Conservation (phyloP, 164 flowering plant species). For the Stephania japonica region DNA sequence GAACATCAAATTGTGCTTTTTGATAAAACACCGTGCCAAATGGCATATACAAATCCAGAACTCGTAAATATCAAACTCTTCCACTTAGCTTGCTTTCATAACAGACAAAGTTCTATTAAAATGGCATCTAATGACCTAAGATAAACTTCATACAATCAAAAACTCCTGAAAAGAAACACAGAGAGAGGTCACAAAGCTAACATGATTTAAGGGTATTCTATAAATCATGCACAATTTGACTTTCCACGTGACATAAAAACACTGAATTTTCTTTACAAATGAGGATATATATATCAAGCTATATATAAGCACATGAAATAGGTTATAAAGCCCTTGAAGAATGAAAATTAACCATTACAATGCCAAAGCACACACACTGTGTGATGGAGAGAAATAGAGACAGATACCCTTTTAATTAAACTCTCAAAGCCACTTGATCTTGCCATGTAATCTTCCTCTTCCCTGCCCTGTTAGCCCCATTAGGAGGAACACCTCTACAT, state of each 20-base stretch:
- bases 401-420: slow-evolving; percentile 32
- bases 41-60: neutral
- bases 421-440: slow-evolving; percentile 81
- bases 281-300: neutral
- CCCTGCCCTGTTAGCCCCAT: slow-evolving; percentile 38
- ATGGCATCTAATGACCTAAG: neutral
- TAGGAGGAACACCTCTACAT: slow-evolving; percentile 52
- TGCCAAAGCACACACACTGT: neutral
- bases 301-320: neutral
- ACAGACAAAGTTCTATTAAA: neutral
- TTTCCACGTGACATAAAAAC: neutral
- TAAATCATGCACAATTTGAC: neutral
- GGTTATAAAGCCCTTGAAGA: neutral
- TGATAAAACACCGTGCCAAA: neutral
- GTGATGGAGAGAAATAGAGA: neutral
- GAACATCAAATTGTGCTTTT: no score
- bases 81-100: no score
- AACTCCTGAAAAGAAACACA: neutral
- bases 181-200: neutral
- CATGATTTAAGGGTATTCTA: neutral
- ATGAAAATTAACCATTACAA: neutral
- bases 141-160: neutral
- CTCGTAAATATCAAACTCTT: no score
- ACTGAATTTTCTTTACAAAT: neutral
- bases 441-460: slow-evolving; percentile 91